Evolutionary conservation across 148 eudicot species (phyloP), one percentile per base, ranked within the genome.

Genomic region (Diospyros kaki): DNA sequence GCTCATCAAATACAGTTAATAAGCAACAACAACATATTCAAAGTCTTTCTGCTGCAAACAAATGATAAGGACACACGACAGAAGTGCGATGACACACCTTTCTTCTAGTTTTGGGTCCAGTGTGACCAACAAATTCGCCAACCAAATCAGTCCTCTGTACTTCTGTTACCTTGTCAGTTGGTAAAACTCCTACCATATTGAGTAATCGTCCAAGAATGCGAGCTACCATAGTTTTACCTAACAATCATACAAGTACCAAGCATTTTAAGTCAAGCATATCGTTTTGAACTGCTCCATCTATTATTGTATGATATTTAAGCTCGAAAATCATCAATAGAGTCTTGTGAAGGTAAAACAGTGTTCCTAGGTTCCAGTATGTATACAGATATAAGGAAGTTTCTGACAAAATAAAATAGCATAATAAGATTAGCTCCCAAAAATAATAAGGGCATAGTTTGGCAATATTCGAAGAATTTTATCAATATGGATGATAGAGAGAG

Each of bases 211-310:
- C 98, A n/a, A 96, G 98, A 65, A 96, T 82, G 74, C 99, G 86
- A 76, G 99, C 97, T n/a, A 96, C 98, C 99, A 96, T 93, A 54
- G 99, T 96, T 83, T 96, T 96, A 61, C 99, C 98, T 93, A 85
- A 45, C 39, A 28, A 68, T 17, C 52, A 48, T 48, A 48, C 52
- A 48, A 28, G 28, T 28, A 28, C 28, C 28, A 28, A 28, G 28
- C 28, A 28, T 28, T 28, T 28, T 28, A 28, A 28, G 28, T 28
- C 0, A 28, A 28, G 28, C 28, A 28, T 0, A 28, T 28, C 28
- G 28, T 28, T 28, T 28, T 28, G 28, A 28, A 28, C 28, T 28
- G 28, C 28, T 28, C 28, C 28, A 28, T 28, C 28, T 28, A 28
- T 28, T 28, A 28, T 28, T 28, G 28, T 28, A 28, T 28, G 0